Conservation (phyloP, 768 basidiomycete species). For the Cystofilobasidium capitatum region DNA sequence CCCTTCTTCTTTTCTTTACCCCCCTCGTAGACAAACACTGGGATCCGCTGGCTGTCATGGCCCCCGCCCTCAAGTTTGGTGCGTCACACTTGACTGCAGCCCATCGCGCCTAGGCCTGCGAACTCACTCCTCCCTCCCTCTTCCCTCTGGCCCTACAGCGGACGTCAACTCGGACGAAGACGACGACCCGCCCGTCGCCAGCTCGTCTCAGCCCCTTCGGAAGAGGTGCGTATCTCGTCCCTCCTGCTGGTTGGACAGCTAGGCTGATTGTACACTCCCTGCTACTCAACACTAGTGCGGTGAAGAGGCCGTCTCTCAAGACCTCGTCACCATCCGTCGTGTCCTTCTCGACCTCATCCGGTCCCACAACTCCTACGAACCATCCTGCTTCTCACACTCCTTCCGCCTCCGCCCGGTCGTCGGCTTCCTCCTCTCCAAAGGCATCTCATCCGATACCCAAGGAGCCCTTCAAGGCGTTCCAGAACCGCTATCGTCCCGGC, state of each 20-base stretch:
- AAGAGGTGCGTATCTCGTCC: background rate
- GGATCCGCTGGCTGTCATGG: too few relatives aligned
- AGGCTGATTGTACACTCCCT: background rate
- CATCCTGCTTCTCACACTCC: background rate
- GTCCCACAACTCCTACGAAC: background rate
- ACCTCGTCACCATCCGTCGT: background rate
- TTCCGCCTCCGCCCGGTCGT: background rate
- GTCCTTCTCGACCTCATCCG: background rate
- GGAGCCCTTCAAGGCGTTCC: background rate
- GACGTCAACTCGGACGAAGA: background rate
- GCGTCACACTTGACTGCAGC: too few relatives aligned
- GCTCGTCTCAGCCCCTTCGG: background rate
- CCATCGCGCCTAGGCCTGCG: too few relatives aligned
- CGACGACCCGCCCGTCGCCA: background rate
- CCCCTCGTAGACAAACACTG: too few relatives aligned
- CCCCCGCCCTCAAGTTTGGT: too few relatives aligned
- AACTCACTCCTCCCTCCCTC: too few relatives aligned
- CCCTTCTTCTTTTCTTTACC: too few relatives aligned
- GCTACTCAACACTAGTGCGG: background rate
- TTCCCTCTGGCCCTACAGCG: background rate
- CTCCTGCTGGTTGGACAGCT: background rate
- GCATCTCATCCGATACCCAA: background rate
- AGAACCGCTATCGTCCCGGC: background rate
- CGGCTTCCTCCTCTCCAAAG: background rate
- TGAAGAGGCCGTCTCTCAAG: background rate